Evolutionary conservation across 2,329 filamentous ascomycete genomes (phyloP).

Genomic region (Knufia fluminis): DNA sequence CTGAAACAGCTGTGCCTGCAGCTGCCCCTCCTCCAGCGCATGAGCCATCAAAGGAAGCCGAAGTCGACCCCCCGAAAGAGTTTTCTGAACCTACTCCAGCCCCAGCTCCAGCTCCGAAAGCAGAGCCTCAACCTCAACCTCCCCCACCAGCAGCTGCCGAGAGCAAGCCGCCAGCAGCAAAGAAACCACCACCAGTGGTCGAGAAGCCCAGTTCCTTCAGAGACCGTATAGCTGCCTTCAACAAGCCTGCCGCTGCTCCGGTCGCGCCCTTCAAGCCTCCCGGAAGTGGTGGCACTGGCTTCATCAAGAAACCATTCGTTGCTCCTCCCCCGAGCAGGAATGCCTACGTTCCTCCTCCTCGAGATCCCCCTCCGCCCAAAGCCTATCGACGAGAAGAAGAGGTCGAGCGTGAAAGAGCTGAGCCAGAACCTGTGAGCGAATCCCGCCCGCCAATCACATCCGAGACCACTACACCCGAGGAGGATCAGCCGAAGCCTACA

Average conservation of each 20-base stretch:
- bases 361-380: slow-evolving; percentile 61
- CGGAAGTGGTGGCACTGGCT: slow-evolving; percentile 51
- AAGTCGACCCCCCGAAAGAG: slow-evolving; percentile 10
- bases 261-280: slow-evolving; percentile 82
- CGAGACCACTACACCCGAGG: slow-evolving; percentile 36
- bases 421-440: slow-evolving; percentile 26
- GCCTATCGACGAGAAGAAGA: slow-evolving; percentile 84
- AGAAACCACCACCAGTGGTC: slow-evolving; percentile 43
- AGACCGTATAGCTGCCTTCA: slow-evolving; percentile 95
- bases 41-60: slow-evolving; percentile 21
- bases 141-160: slow-evolving; percentile 25
- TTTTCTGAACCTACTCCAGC: not conserved
- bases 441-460: slow-evolving; percentile 18
- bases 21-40: slow-evolving; percentile 23
- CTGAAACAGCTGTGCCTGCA: slow-evolving; percentile 19
- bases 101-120: slow-evolving; percentile 15
- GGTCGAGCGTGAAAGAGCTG: slow-evolving; percentile 40
- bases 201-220: slow-evolving; percentile 86
- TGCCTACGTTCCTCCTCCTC: slow-evolving; percentile 70
- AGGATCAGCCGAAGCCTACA: slow-evolving; percentile 81
- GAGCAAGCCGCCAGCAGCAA: slow-evolving; percentile 1
- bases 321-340: slow-evolving; percentile 88
- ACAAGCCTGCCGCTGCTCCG: slow-evolving; percentile 76
- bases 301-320: slow-evolving; percentile 96
- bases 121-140: slow-evolving; percentile 23